Evolutionary conservation across 1,284 basidiomycete genomes (phyloP), one percentile per base, ranked within the genome.

Genomic region (Veloporphyrellus conicus): DNA sequence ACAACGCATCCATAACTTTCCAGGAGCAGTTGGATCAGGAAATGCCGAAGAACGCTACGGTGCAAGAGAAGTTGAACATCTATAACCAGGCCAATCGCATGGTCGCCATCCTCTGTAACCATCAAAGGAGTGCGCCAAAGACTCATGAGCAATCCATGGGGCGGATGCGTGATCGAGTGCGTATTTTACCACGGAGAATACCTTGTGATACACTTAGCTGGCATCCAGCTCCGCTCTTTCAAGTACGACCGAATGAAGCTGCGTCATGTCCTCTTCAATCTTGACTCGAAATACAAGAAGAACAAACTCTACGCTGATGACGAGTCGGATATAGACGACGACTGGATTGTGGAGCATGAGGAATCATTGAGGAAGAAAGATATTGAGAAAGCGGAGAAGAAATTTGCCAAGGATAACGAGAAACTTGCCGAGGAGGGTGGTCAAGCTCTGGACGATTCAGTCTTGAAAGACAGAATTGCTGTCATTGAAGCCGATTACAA

Each of bases 41-140:
- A 53, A 85, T 81, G 3, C 83, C 90, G 1, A 74, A 76, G 57
- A 75, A 83, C 55, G 84, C 81, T 1, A 84, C 87, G 1, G 74
- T 92, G 9, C 88, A 93, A 56, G 93, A 97, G 72, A 96, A 95
- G 72, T 76, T 97, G 47, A 90, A 93, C 43, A 89, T 90, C 14
- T 98, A 96, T 72, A 96, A 96, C 63, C 87, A 90, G 43, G 93
- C 94, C 11, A 97, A 98, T 69, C 87, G 94, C 45, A 80, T 88
- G 74, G 94, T 97, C 10, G 93, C 93, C 52, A 90, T 96, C 54
- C 74, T 98, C 40, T 98, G 93, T 78, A 98, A 98, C 78, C 93
- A 98, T 89, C 93, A 96, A 71, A 82, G 92, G 70, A 83, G 82
- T 49, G 91, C 88, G 5, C 87, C 90, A 45, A 97, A 96, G 72